A percentile compares a stretch with the other conserved stretches of the same genome.
phyloP scores from a whole-genome alignment of 2,329 filamentous ascomycete species.

The Cercospora sp. region DNA sequence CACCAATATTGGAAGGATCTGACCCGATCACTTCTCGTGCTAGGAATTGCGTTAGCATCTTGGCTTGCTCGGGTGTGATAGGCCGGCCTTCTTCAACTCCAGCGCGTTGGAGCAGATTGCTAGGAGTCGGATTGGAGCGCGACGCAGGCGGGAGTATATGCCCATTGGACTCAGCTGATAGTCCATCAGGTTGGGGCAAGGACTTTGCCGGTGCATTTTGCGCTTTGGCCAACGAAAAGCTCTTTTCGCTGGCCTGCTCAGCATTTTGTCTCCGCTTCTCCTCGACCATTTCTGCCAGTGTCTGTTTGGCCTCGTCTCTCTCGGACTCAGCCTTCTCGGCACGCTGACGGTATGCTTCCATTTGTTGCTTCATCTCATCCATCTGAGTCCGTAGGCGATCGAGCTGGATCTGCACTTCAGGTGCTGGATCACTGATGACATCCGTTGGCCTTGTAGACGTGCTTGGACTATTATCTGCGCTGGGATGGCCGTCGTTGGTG shows the following conservation, averaged over 20 bases:
- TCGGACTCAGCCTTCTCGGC: conserved; percentile 79
- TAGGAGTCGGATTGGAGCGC: conserved; percentile 30
- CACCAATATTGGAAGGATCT: conserved; percentile 7
- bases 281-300: conserved; percentile 83
- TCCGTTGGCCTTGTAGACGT: conserved; percentile 4
- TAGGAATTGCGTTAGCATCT: conserved; percentile 34
- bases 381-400: conserved; percentile 78
- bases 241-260: conserved; percentile 29
- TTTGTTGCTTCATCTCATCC: conserved; percentile 74
- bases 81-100: conserved; percentile 37
- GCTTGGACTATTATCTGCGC: conserved; percentile 20
- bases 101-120: conserved; percentile 33
- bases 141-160: conserved; percentile 27
- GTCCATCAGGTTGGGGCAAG: conserved; percentile 25
- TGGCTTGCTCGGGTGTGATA: conserved; percentile 39
- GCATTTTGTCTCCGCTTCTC: conserved; percentile 72
- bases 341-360: conserved; percentile 73
- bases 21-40: conserved; percentile 33
- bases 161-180: conserved; percentile 28
- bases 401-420: conserved; percentile 67
- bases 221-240: conserved; percentile 20
- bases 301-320: conserved; percentile 68
- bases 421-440: conserved; percentile 15
- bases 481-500: conserved; percentile 23
- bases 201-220: conserved; percentile 18